A percentile compares a stretch with the other conserved stretches of the same genome.
These are phyloP conservation scores for Tolypocladium ophioglossoides DNA, from an alignment of 2,329 filamentous ascomycete genomes.

Conservation along the genomic window DNA sequence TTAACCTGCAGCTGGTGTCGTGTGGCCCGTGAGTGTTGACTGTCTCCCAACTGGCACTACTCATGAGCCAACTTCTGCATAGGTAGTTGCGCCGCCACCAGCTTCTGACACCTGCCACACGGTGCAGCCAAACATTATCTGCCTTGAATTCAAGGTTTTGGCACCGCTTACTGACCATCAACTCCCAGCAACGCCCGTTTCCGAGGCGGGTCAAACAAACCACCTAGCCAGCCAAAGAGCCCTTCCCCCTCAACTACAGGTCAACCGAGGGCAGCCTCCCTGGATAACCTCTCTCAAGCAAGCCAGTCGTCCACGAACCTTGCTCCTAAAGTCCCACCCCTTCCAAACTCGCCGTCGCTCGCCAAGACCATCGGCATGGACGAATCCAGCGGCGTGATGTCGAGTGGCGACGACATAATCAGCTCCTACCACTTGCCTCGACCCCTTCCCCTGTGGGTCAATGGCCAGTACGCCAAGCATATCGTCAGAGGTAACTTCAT, in stretches of 20 bases:
- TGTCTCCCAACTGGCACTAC: background rate
- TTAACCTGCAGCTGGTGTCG: background rate
- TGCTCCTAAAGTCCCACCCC: constrained; percentile 48
- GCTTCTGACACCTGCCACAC: background rate
- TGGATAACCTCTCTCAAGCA: constrained; percentile 33
- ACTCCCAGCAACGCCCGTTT: constrained; percentile 44
- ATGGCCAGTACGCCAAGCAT: constrained; percentile 64
- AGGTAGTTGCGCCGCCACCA: background rate
- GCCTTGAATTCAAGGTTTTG: background rate
- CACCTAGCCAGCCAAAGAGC: constrained; percentile 41
- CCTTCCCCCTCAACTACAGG: constrained; percentile 36
- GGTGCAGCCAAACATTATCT: background rate
- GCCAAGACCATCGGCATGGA: constrained; percentile 60
- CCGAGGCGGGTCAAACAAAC: constrained; percentile 39
- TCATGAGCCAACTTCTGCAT: background rate
- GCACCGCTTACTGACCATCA: constrained; percentile 14
- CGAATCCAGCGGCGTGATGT: constrained; percentile 38
- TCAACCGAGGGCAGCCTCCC: constrained; percentile 32
- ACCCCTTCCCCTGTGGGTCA: constrained; percentile 63
- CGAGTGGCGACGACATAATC: constrained; percentile 43
- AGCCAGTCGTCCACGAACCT: constrained; percentile 40
- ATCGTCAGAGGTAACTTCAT: constrained; percentile 98
- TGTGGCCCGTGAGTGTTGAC: background rate
- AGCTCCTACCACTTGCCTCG: constrained; percentile 54
- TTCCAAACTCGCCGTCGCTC: constrained; percentile 53